Evolutionary conservation across 768 basidiomycete species (phyloP), one percentile per base, ranked within the genome.

Genomic region (Hericium rajendrae): DNA sequence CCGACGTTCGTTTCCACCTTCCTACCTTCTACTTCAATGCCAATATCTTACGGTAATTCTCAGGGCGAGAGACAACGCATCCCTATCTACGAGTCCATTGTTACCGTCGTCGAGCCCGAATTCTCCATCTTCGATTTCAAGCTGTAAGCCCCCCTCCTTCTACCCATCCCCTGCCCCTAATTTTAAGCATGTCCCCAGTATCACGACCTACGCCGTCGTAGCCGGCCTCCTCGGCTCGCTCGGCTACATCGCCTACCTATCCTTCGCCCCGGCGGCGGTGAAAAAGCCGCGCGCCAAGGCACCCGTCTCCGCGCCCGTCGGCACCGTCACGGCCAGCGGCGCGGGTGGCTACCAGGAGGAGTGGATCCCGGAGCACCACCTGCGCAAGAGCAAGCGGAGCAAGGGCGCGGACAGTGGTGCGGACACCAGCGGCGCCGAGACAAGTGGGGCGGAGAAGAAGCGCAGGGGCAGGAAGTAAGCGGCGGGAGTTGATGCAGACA

Each of bases 311-410:
- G 66, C 81, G 4, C 80, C 86, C 9, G 77, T 79, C 39, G 78
- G 78, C 28, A 68, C 80, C 8, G 78, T 79, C 38, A 85, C 85
- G 6, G 83, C 84, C 37, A 82, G 82, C 22, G 81, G 83, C 38
- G 77, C 83, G 2, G 79, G 83, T 40, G 84, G 82, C 48, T 91
- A 92, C 63, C 82, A 88, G 65, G 88, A 92, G 66, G 91, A 93
- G 65, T 93, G 91, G 91, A 93, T 93, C 62, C 91, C 91, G n/a
- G 86, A 87, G 62, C 88, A 91, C 65, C 91, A 92, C 64, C 73
- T 91, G 59, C 86, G 81, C 74, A 87, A 88, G 69, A 57, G 71
- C 37, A 88, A 81, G 68, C 76, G 78, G 60, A 76, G 77, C 66
- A 71, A 70, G 40, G 77, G 74, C 26, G 73, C 68, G 41, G 59